These are phyloP conservation scores for Bruguiera sexangula DNA, from an alignment of 345 rosid species.

Conservation along the genomic window DNA sequence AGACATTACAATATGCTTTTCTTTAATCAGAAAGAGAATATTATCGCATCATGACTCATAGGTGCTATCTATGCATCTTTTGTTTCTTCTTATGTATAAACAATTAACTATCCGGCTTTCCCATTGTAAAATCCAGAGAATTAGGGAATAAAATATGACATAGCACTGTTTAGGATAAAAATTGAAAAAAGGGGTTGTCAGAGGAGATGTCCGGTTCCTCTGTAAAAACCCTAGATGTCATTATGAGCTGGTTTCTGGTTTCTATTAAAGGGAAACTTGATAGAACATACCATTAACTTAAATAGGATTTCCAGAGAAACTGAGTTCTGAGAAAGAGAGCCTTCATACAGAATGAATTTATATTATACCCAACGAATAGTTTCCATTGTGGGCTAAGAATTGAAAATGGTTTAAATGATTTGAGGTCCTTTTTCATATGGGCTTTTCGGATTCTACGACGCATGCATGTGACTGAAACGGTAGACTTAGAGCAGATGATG, in stretches of 20 bases:
- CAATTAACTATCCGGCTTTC: not conserved
- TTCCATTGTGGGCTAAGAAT: conserved; percentile 14
- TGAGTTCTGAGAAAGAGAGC: conserved; percentile 4
- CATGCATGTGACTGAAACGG: conserved; percentile 10
- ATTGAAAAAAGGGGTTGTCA: not conserved
- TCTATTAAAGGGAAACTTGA: conserved; percentile 13
- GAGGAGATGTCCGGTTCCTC: not conserved
- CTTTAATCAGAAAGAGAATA: conserved; percentile 42
- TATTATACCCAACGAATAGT: conserved; percentile 18
- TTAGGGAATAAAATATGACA: not conserved
- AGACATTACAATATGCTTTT: conserved; percentile 11
- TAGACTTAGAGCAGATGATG: not conserved
- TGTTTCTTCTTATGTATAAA: conserved; percentile 37
- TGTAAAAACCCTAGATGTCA: conserved; percentile 20
- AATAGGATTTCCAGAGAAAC: conserved; percentile 23
- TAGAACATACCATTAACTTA: conserved; percentile 23
- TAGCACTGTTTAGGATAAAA: not conserved
- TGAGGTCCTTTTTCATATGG: conserved; percentile 12
- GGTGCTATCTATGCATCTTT: conserved; percentile 44
- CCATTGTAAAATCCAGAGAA: conserved; percentile 2
- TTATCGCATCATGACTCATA: conserved; percentile 26
- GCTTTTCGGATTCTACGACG: conserved; percentile 19
- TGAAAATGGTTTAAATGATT: conserved; percentile 15
- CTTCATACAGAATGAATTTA: conserved; percentile 21
- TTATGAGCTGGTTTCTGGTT: not conserved